Conservation (phyloP, 148 eudicot species). For the Rhododendron vialii region DNA sequence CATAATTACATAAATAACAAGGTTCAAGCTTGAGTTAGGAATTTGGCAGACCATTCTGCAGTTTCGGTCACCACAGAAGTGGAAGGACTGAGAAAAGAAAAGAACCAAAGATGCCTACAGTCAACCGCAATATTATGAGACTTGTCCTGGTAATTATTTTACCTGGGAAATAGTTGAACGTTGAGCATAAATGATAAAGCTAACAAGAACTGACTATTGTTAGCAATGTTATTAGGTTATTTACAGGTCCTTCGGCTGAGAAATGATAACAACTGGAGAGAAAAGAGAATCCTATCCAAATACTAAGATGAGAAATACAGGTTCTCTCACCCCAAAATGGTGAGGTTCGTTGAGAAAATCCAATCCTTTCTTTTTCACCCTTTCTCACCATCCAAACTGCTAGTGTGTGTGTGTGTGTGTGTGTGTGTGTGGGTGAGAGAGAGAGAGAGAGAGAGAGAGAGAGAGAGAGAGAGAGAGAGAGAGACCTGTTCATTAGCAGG, state of each 20-base stretch:
- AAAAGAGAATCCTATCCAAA: background rate
- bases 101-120: background rate
- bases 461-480: constrained; percentile 7
- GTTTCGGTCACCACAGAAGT: background rate
- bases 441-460: background rate
- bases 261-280: background rate
- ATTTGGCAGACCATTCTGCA: background rate
- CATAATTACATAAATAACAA: background rate
- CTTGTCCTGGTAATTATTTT: background rate
- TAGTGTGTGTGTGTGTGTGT: no score
- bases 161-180: background rate
- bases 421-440: no score
- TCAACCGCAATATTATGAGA: background rate
- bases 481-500: constrained; percentile 59
- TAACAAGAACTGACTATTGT: background rate
- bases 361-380: background rate
- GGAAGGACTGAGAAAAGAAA: background rate
- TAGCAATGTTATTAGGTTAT: background rate
- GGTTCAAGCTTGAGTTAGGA: background rate
- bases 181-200: background rate
- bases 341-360: background rate
- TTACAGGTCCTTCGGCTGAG: background rate
- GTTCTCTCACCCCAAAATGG: background rate
- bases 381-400: background rate
- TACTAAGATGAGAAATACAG: background rate